Evolutionary conservation across 192 early-diverging fungal genomes (phyloP).

Genomic region (Phycomyces nitens): DNA sequence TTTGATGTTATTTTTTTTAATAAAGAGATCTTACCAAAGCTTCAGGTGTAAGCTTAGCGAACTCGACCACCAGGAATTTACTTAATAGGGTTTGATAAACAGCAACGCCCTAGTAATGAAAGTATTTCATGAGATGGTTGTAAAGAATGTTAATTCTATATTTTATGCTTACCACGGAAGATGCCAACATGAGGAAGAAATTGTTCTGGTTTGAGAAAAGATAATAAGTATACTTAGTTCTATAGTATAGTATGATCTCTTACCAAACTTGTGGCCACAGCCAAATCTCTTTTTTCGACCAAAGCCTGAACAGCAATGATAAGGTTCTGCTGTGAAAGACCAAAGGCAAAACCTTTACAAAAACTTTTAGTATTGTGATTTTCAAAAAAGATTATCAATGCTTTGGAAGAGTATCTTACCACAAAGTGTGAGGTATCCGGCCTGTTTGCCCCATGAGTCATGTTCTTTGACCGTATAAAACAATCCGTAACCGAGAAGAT

Average conservation of each 20-base stretch:
- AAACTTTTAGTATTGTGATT: no score
- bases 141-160: conserved; percentile 2
- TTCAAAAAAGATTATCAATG: no score
- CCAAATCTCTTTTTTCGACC: conserved; percentile 43
- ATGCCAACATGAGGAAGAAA: conserved; percentile 17
- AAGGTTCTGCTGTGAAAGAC: conserved; percentile 52
- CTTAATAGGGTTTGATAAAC: conserved; percentile 20
- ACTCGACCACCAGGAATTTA: conserved; percentile 1
- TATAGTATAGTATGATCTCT: no score
- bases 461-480: conserved; percentile 46
- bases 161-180: conserved; percentile 6
- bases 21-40: conserved; percentile 11
- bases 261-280: conserved; percentile 45
- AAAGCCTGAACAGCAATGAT: conserved; percentile 42
- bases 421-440: conserved; percentile 50
- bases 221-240: no score
- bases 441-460: conserved; percentile 38
- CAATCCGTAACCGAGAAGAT: conserved; percentile 47
- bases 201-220: conserved; percentile 3
- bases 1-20: conserved; percentile 1
- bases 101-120: conserved; percentile 15
- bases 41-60: conserved; percentile 3
- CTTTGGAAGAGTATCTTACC: conserved; percentile 16
- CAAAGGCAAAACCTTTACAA: conserved; percentile 29
- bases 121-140: neutral